Evolutionary conservation across 345 rosid species (phyloP), one percentile per base, ranked within the genome.

Genomic region (Iberis pinnata): DNA sequence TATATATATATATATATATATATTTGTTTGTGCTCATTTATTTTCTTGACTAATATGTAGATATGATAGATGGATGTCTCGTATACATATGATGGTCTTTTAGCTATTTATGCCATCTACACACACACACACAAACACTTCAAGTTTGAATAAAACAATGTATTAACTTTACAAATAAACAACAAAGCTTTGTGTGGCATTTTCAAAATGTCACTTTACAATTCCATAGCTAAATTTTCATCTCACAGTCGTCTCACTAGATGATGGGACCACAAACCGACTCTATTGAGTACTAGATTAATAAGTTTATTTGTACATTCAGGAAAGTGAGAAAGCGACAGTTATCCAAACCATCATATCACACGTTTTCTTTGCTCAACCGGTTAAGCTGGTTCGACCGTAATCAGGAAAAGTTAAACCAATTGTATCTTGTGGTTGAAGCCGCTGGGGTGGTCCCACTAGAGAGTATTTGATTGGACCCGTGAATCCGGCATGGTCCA

Each of bases 401-500:
- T 58, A 59, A 58, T 43, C 71, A n/a, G 37, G 39, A 45, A 45
- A 59, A 45, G 61, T 43, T 12, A 25, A 32, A 19, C 56, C 37
- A 24, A 10, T 49, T 8, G 8, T 31, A 43, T 15, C 66, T 67
- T 67, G 56, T 24, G 50, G 17, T 10, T 67, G 71, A 67, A 67
- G 71, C 60, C 33, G 61, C 16, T 13, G 43, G n/a, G 32, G 5
- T 33, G 66, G 71, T 39, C 71, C 71, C 66, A 53, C 57, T 15
- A 13, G 6, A 36, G 50, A 43, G 31, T 25, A 33, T 65, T 51
- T 58, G 65, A 66, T 66, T 66, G 65, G 48, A 46, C 27, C 51
- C 54, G 60, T 43, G 64, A 56, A 25, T 14, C 61, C 56, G 61
- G 66, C 71, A 67, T 67, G 71, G 71, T n/a, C n/a, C n/a, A n/a